These are phyloP conservation scores for Pseudozyma tsukubaensis DNA, from an alignment of 1,284 basidiomycete species.

Conservation along the genomic window DNA sequence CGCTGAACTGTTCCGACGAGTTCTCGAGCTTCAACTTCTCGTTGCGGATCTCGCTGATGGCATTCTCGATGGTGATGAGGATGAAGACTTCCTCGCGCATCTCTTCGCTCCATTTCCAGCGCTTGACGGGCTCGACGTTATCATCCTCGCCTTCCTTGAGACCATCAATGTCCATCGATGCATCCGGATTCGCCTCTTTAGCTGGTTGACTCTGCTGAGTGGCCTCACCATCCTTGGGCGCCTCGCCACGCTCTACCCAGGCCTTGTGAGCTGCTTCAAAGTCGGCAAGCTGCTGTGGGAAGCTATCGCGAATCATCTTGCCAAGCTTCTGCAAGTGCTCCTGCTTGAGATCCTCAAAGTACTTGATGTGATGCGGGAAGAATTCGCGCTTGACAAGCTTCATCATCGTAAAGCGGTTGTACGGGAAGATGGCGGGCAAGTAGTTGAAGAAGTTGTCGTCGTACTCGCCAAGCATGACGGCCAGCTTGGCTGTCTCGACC, in stretches of 20 bases:
- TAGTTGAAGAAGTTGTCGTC: constrained; percentile 89
- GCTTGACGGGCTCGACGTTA: constrained; percentile 52
- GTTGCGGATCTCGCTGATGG: constrained; percentile 63
- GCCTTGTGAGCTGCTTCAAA: constrained; percentile 52
- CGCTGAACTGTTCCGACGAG: constrained; percentile 57
- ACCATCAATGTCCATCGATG: constrained; percentile 37
- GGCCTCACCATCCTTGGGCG: constrained; percentile 36
- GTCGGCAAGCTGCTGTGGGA: constrained; percentile 54
- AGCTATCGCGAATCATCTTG: constrained; percentile 48
- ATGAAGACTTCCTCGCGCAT: constrained; percentile 64
- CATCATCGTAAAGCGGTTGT: constrained; percentile 80
- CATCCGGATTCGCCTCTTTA: constrained; percentile 2
- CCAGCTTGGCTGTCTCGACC: constrained; percentile 78
- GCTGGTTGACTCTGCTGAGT: constrained; percentile 7
- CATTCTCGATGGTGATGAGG: constrained; percentile 64
- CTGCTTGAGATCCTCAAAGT: constrained; percentile 59
- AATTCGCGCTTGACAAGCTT: constrained; percentile 67
- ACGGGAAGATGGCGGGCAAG: constrained; percentile 87
- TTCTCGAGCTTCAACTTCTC: constrained; percentile 65
- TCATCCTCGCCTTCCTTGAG: constrained; percentile 36
- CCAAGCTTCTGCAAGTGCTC: constrained; percentile 57
- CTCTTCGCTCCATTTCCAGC: constrained; percentile 64
- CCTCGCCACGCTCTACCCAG: constrained; percentile 47
- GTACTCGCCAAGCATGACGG: constrained; percentile 85
- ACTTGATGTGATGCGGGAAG: constrained; percentile 60